Evolutionary conservation across 495 filamentous ascomycete genomes (phyloP).

Genomic region (Tuber melanosporum): DNA sequence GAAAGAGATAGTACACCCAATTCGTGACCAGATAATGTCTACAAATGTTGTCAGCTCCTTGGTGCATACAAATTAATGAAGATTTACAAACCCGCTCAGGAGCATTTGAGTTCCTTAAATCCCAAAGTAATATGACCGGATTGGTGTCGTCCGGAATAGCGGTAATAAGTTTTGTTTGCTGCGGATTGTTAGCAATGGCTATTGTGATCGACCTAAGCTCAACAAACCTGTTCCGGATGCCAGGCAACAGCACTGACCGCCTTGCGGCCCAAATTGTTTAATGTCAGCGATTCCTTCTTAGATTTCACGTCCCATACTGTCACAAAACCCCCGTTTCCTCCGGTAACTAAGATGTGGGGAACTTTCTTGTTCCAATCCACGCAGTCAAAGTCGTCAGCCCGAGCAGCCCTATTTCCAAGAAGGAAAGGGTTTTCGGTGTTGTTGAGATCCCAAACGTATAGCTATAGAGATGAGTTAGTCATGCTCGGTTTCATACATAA

Average conservation of each 20-base stretch:
- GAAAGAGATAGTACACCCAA: constrained; percentile 88
- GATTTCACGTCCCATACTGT: constrained; percentile 98
- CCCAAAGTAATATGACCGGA: constrained; percentile 86
- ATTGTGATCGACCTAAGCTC: constrained; percentile 31
- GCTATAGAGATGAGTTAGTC: constrained; percentile 78
- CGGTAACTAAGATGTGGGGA: constrained; percentile 88
- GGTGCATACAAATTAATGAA: constrained; percentile 3
- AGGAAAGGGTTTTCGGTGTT: constrained; percentile 81
- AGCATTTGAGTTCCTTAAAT: constrained; percentile 89
- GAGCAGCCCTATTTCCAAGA: constrained; percentile 76
- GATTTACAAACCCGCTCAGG: constrained; percentile 62
- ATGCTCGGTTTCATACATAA: constrained; percentile 2
- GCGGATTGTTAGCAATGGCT: neutral
- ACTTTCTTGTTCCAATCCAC: constrained; percentile 99
- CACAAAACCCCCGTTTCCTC: constrained; percentile 88
- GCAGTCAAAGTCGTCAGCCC: constrained; percentile 88
- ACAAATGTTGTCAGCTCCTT: constrained; percentile 19
- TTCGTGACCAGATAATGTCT: constrained; percentile 79
- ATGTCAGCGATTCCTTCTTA: constrained; percentile 88
- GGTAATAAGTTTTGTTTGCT: constrained; percentile 74
- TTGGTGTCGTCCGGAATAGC: constrained; percentile 87
- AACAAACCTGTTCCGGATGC: constrained; percentile 68
- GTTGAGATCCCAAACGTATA: constrained; percentile 90
- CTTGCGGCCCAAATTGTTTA: constrained; percentile 89
- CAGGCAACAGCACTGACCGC: constrained; percentile 92